Evolutionary conservation across 768 basidiomycete species (phyloP), one percentile per base, ranked within the genome.

Genomic region (Auriculariales sp.): DNA sequence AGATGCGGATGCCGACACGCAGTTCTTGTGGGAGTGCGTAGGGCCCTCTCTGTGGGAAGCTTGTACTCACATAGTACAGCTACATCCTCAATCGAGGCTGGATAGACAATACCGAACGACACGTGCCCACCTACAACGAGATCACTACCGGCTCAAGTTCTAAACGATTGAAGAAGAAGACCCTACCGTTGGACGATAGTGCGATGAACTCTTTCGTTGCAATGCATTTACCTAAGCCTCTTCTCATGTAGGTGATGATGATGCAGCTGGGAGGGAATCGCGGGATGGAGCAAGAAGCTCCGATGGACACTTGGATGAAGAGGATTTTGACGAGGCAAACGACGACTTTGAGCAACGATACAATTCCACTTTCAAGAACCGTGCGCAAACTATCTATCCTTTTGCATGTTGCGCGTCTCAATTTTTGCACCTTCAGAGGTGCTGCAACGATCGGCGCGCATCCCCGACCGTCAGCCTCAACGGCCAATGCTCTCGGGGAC

Each of bases 51-150:
- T 46, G 50, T 22, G 22, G 10, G 49, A 3, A 47, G 45, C 36
- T 52, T 10, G 14, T 45, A 49, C 2, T 10, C 19, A 28, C 44
- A 19, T 36, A 15, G 48, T 32, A 1, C 58, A 97, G 93, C 64
- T 99, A 95, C 63, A 95, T 99, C 55, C 71, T 97, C 19, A 93
- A 94, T 62, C 88, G 95, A 27, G 95, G 94, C 1, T 99, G 95
- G 95, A 80, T 99, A 45, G 95, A 98, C 64, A 77, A 74, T 46
- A 71, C 81, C 2, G 67, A 74, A 19, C 71, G 75, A 12, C 81
- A 79, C 49, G 68, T 92, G 2, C 94, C 93, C 1, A 93, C 91
- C 0, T 92, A 93, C 61, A 66, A 75, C 31, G 91, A 97, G 62
- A 70, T 95, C 22, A 81, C 83, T 1, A 62, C 55, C 17, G 65